Percentiles rank a stretch among this genome's conserved stretches.
These are phyloP conservation scores for Calonectria ilicicola DNA, from an alignment of 2,329 filamentous ascomycete species.

Conservation along the genomic window DNA sequence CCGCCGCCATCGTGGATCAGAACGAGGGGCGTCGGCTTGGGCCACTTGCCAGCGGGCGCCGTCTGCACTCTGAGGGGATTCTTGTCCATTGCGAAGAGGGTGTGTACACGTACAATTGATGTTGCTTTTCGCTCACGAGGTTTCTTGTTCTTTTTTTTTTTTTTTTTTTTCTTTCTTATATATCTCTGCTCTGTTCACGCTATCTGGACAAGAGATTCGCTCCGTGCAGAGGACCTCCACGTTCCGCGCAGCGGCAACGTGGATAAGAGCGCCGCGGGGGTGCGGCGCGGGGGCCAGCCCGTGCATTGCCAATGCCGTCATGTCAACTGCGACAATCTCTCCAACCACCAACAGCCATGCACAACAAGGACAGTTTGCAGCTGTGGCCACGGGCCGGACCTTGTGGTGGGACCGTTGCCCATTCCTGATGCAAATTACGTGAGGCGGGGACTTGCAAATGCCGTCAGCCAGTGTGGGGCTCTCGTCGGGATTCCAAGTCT, in stretches of 20 bases:
- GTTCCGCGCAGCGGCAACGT: background rate
- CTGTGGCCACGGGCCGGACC: background rate
- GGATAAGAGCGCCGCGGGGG: background rate
- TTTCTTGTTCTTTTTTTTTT: background rate
- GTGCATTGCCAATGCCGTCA: background rate
- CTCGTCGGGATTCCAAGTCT: too few relatives aligned
- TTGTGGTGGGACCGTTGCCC: background rate
- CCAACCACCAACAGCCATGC: background rate
- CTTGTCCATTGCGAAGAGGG: constrained; percentile 11
- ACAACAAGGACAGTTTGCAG: too few relatives aligned
- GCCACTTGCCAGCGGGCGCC: constrained; percentile 14
- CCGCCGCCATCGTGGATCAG: constrained; percentile 48
- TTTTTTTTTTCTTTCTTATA: background rate
- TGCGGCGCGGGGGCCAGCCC: background rate
- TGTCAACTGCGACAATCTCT: background rate
- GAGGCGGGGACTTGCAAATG: background rate
- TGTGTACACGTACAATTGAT: background rate
- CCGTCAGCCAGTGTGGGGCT: background rate
- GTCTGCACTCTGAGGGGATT: constrained; percentile 19
- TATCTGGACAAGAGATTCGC: background rate
- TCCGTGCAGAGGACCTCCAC: background rate
- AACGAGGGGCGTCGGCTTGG: constrained; percentile 37
- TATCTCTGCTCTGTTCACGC: background rate
- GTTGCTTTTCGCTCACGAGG: background rate
- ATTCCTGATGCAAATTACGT: background rate